phyloP scores from a whole-genome alignment of 2,329 filamentous ascomycete genomes.

The Aspergillus vadensis region DNA sequence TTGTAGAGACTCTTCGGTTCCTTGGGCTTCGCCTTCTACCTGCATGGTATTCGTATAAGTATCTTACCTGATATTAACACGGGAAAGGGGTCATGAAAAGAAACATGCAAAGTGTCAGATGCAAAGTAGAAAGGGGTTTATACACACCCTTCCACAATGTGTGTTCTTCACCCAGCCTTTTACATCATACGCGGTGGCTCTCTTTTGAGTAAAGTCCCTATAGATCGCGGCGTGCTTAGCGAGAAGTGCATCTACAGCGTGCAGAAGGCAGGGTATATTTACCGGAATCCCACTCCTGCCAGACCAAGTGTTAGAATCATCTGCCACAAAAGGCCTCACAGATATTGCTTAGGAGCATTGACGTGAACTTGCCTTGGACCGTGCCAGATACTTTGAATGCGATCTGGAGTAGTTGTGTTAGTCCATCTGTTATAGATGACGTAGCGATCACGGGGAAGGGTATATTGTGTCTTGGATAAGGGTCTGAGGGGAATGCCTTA shows the following conservation, averaged over 20 bases:
- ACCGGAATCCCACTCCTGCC: constrained; percentile 39
- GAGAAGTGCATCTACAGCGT: not conserved
- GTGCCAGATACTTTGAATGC: constrained; percentile 61
- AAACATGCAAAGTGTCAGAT: not conserved
- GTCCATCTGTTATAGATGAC: constrained; percentile 6
- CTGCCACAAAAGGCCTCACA: not conserved
- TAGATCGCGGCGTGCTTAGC: not conserved
- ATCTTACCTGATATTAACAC: too few relatives aligned
- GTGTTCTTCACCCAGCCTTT: constrained; percentile 55
- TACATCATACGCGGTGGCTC: constrained; percentile 46
- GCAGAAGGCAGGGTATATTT: constrained; percentile 10
- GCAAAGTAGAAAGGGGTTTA: not conserved
- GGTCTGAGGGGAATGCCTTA: not conserved
- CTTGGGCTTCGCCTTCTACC: constrained; percentile 91
- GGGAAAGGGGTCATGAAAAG: not conserved
- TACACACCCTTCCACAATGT: constrained; percentile 46
- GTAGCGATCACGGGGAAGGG: constrained; percentile 1
- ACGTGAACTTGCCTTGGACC: constrained; percentile 64
- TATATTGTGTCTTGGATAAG: not conserved
- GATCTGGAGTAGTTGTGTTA: constrained; percentile 29
- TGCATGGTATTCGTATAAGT: constrained; percentile 40
- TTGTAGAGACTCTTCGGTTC: constrained; percentile 63
- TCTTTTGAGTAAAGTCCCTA: constrained; percentile 48
- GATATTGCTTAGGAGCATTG: not conserved
- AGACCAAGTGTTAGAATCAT: not conserved